Conservation (phyloP, 257 asterid species). For the Solanum habrochaites region DNA sequence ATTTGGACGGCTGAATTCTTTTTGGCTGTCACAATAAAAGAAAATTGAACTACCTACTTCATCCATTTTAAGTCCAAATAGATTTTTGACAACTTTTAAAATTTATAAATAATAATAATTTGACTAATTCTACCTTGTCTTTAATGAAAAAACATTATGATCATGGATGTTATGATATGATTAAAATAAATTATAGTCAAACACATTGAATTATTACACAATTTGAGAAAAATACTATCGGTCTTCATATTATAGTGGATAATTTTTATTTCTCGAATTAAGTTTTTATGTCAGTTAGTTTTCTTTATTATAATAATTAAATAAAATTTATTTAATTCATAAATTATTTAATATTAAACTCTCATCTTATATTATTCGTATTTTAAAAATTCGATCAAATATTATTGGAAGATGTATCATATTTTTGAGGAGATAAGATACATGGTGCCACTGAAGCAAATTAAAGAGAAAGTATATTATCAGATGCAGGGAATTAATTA, state of each 20-base stretch:
- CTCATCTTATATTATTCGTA: neutral
- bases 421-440: neutral
- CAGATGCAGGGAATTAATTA: neutral
- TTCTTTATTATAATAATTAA: neutral
- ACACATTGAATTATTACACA: neutral
- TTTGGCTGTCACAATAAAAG: neutral
- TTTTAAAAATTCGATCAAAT: neutral
- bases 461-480: neutral
- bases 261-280: rapidly evolving
- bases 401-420: neutral
- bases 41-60: neutral
- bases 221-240: neutral
- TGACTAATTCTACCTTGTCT: neutral
- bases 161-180: neutral
- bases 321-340: too few species aligned
- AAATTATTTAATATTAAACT: neutral
- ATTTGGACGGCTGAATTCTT: neutral
- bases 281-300: neutral
- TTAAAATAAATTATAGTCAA: neutral
- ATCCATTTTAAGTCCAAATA: neutral
- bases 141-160: neutral
- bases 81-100: neutral
- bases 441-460: neutral
- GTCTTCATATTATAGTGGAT: neutral
- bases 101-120: neutral